A percentile compares a stretch with the other conserved stretches of the same genome.
phyloP scores from a whole-genome alignment of 805 yeast genomes.

The Candida stauntonica region DNA sequence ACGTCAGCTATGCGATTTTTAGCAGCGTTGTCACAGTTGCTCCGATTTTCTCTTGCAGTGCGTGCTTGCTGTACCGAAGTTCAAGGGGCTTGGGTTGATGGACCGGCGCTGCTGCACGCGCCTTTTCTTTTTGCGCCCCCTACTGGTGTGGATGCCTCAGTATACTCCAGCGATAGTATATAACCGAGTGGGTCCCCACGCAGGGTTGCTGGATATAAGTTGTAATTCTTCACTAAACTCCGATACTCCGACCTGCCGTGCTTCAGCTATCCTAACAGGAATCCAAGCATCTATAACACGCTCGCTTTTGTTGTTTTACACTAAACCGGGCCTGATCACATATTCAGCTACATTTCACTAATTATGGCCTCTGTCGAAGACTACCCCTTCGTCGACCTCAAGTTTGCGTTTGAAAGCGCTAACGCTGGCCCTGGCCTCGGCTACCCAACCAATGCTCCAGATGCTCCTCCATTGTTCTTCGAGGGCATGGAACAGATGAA shows the following conservation, averaged over 20 bases:
- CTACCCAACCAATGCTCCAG: constrained; percentile 2
- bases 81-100: constrained; percentile 6
- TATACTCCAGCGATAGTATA: constrained; percentile 8
- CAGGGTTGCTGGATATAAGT: background rate
- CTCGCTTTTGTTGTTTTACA: background rate
- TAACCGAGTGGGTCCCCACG: constrained; percentile 2
- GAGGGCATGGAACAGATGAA: constrained; percentile 9
- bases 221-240: background rate
- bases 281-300: background rate
- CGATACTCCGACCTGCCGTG: background rate
- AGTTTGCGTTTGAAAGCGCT: constrained; percentile 2
- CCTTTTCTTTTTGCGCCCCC: constrained; percentile 9
- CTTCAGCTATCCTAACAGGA: background rate
- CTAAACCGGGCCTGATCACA: too few species aligned
- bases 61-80: constrained; percentile 4
- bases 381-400: constrained; percentile 10
- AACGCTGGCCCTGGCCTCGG: constrained; percentile 1
- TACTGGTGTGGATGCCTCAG: constrained; percentile 5
- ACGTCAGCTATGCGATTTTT: too few species aligned
- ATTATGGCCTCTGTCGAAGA: constrained; percentile 16
- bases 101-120: constrained; percentile 4
- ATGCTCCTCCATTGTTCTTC: constrained; percentile 4
- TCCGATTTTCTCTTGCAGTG: constrained; percentile 13
- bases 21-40: constrained; percentile 3
- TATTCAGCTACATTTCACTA: background rate